phyloP scores from a whole-genome alignment of 306 rosid species.

The Casuarina glauca region DNA sequence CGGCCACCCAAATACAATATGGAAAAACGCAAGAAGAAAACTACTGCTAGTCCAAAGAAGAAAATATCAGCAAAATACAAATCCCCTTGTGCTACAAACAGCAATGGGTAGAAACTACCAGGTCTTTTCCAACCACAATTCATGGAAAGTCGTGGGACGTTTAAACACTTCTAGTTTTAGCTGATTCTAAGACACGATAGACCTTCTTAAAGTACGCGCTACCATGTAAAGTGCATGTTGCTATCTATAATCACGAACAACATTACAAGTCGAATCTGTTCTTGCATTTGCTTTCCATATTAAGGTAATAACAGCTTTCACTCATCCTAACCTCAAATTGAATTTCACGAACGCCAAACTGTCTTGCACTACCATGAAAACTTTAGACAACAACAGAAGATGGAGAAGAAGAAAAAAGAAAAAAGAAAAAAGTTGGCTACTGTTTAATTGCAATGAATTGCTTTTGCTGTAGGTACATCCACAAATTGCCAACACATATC shows the following conservation, averaged over 20 bases:
- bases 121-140: too few relatives aligned
- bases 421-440: not conserved
- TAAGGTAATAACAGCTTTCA: not conserved
- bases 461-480: conserved; percentile 12
- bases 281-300: not conserved
- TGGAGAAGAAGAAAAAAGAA: not conserved
- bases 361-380: not conserved
- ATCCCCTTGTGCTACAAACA: too few relatives aligned
- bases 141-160: too few relatives aligned
- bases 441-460: conserved; percentile 5
- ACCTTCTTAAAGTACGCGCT: not conserved
- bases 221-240: not conserved
- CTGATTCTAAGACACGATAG: too few relatives aligned
- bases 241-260: not conserved
- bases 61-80: too few relatives aligned
- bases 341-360: not conserved
- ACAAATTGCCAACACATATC: conserved; percentile 9
- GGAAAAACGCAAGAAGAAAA: too few relatives aligned
- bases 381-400: not conserved
- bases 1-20: too few relatives aligned
- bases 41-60: too few relatives aligned
- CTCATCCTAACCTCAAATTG: not conserved
- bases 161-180: too few relatives aligned
- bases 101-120: too few relatives aligned
- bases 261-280: not conserved